Conservation (phyloP, 495 filamentous ascomycete species). For the Annulohypoxylon bovei region DNA sequence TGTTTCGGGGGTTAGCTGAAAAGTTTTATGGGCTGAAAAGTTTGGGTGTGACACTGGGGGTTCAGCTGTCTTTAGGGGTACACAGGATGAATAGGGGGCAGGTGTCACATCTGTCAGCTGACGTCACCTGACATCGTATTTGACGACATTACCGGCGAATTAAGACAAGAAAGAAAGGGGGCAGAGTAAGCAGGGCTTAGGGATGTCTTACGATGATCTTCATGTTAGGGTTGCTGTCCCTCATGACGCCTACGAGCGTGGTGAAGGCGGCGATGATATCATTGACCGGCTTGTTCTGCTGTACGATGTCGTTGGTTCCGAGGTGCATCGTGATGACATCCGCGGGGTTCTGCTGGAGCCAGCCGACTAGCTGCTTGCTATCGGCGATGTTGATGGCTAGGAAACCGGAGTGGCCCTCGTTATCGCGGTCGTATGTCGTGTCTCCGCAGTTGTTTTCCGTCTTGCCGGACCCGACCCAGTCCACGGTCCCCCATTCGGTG, state of each 20-base stretch:
- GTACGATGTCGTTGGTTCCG: conserved; percentile 63
- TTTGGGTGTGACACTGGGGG: too few relatives aligned
- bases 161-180: neutral
- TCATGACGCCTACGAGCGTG: conserved; percentile 57
- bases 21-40: neutral
- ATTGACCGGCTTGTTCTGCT: conserved; percentile 51
- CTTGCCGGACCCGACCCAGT: conserved; percentile 59
- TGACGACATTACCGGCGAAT: neutral
- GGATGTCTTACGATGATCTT: conserved; percentile 60
- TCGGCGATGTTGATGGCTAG: conserved; percentile 61
- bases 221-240: conserved; percentile 57
- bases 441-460: conserved; percentile 52
- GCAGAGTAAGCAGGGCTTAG: neutral
- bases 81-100: neutral
- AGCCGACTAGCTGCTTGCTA: conserved; percentile 58
- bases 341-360: conserved; percentile 58
- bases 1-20: conserved; percentile 31
- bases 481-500: conserved; percentile 52
- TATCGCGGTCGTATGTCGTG: conserved; percentile 56
- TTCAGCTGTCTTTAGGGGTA: neutral
- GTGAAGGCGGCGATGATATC: conserved; percentile 60
- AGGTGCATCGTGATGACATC: conserved; percentile 64
- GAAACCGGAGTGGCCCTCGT: conserved; percentile 66
- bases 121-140: neutral
- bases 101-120: neutral